Evolutionary conservation across 805 yeast species (phyloP).

Genomic region (Suhomyces prunicola): DNA sequence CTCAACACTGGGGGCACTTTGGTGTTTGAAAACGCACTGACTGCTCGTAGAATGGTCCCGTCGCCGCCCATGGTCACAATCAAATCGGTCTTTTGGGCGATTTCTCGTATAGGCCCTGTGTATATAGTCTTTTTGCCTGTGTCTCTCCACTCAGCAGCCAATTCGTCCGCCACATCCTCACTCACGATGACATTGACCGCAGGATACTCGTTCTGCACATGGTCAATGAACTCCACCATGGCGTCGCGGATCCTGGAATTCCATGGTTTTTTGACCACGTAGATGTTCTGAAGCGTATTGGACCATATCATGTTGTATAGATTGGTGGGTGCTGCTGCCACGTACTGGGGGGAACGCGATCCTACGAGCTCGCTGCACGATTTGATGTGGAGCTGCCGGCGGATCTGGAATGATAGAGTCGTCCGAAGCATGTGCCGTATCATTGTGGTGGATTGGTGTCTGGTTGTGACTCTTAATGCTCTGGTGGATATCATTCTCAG

Average conservation of each 20-base stretch:
- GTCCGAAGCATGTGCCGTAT: background rate
- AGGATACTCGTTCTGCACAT: slow-evolving; percentile 61
- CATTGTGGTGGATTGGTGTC: background rate
- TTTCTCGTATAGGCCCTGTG: slow-evolving; percentile 57
- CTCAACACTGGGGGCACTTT: slow-evolving; percentile 87
- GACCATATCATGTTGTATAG: slow-evolving; percentile 68
- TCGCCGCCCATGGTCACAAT: slow-evolving; percentile 94
- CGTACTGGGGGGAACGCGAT: slow-evolving; percentile 47
- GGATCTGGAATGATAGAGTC: background rate
- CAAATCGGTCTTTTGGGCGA: slow-evolving; percentile 68
- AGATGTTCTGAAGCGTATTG: slow-evolving; percentile 67
- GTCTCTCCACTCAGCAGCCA: slow-evolving; percentile 23
- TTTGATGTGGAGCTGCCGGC: slow-evolving; percentile 1
- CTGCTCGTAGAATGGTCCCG: slow-evolving; percentile 86
- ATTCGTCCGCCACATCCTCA: slow-evolving; percentile 70
- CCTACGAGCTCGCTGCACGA: background rate
- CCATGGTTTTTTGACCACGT: slow-evolving; percentile 85
- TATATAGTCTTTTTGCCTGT: slow-evolving; percentile 18
- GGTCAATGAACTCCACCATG: slow-evolving; percentile 60
- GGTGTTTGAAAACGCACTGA: slow-evolving; percentile 66
- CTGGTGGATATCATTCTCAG: background rate
- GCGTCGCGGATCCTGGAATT: slow-evolving; percentile 61
- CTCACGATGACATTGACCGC: slow-evolving; percentile 74
- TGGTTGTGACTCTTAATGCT: background rate
- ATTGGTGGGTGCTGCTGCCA: slow-evolving; percentile 55